These are phyloP conservation scores for Lentinula raphanica DNA, from an alignment of 768 basidiomycete genomes.

Conservation along the genomic window DNA sequence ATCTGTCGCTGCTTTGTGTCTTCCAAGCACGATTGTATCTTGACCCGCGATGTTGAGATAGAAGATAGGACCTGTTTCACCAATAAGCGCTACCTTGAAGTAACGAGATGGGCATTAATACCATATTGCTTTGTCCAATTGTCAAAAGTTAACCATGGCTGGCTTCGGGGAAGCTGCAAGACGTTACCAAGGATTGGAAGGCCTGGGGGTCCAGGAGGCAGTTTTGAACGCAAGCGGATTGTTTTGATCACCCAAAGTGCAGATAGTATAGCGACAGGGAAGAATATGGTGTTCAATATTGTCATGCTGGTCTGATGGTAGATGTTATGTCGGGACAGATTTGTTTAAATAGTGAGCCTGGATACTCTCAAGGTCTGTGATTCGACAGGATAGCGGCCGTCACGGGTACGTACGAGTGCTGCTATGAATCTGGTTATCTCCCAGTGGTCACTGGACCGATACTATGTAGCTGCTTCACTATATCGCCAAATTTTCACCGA, in stretches of 20 bases:
- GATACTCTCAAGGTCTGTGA: too few relatives aligned
- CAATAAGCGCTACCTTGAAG: neutral
- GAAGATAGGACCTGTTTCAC: constrained; percentile 3
- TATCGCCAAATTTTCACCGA: too few relatives aligned
- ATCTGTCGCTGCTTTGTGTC: constrained; percentile 3
- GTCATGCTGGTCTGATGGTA: too few relatives aligned
- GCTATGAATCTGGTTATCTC: too few relatives aligned
- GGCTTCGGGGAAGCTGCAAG: constrained; percentile 21
- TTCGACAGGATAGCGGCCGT: too few relatives aligned
- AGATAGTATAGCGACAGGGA: neutral
- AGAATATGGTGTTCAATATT: neutral
- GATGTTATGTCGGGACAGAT: too few relatives aligned
- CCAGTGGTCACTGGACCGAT: too few relatives aligned
- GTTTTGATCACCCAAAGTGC: neutral
- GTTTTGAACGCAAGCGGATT: neutral
- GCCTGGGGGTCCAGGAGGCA: constrained; percentile 33
- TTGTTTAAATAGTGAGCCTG: too few relatives aligned
- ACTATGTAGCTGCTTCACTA: too few relatives aligned
- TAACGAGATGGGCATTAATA: constrained; percentile 6
- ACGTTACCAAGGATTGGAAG: constrained; percentile 34
- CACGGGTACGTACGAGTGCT: too few relatives aligned
- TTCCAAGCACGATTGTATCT: neutral
- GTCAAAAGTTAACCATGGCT: constrained; percentile 24
- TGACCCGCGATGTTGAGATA: neutral
- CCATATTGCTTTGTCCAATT: constrained; percentile 30